Evolutionary conservation across 495 filamentous ascomycete species (phyloP).

Genomic region (Aspergillus baeticus): DNA sequence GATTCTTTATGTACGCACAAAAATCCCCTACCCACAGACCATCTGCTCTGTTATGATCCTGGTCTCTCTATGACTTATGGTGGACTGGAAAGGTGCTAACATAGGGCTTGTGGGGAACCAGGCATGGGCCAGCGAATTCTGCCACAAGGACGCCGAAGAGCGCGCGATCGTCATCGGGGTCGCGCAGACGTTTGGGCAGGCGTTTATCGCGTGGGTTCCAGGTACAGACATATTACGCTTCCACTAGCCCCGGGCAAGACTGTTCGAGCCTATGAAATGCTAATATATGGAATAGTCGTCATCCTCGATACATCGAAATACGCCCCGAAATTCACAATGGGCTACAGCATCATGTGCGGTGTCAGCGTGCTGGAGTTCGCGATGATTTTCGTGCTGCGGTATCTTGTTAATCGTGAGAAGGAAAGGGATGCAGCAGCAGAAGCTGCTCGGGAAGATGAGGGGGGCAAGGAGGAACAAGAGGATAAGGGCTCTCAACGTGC

Average conservation of each 20-base stretch:
- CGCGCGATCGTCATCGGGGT: constrained; percentile 3
- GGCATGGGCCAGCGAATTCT: constrained; percentile 5
- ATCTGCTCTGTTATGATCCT: too few relatives aligned
- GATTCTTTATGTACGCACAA: neutral
- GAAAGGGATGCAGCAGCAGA: neutral
- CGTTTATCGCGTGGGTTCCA: constrained; percentile 3
- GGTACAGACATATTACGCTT: too few relatives aligned
- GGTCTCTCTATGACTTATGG: too few relatives aligned
- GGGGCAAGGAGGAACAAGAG: too few relatives aligned
- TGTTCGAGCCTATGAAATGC: too few relatives aligned
- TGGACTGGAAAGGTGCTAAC: too few relatives aligned
- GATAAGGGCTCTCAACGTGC: too few relatives aligned
- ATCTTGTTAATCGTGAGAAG: neutral
- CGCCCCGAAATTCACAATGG: constrained; percentile 5
- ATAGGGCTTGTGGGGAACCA: neutral
- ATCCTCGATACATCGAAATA: constrained; percentile 4
- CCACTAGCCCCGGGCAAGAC: too few relatives aligned
- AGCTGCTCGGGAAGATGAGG: too few relatives aligned
- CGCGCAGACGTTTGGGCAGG: constrained; percentile 4
- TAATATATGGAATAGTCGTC: neutral
- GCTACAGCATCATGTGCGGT: neutral
- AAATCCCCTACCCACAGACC: too few relatives aligned
- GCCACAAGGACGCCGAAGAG: constrained; percentile 4
- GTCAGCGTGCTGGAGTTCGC: neutral
- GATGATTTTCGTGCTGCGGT: neutral